Evolutionary conservation across 352 stramenopile genomes (phyloP).

Genomic region (Phytophthora rubi): DNA sequence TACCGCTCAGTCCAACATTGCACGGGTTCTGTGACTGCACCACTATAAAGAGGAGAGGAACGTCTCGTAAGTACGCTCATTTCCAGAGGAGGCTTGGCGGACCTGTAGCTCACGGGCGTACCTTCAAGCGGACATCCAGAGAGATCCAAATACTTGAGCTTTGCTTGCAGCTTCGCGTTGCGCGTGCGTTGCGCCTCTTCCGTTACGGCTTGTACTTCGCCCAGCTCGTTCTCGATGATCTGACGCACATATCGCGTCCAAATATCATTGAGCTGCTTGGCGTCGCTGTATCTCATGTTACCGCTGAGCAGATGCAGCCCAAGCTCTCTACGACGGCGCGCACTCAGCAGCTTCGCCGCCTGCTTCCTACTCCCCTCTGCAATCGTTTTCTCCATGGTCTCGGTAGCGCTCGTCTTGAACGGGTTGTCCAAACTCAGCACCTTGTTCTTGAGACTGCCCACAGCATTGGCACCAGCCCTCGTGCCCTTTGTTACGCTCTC

Average conservation of each 20-base stretch:
- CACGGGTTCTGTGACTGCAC: conserved; percentile 64
- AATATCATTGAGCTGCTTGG: conserved; percentile 67
- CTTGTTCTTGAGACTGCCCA: conserved; percentile 80
- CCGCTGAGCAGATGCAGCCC: conserved; percentile 61
- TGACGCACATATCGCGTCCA: conserved; percentile 70
- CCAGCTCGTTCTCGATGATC: conserved; percentile 53
- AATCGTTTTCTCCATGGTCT: conserved; percentile 36
- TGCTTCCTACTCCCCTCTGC: conserved; percentile 47
- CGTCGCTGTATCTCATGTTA: conserved; percentile 61
- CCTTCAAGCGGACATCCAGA: conserved; percentile 75
- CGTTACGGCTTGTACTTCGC: conserved; percentile 22
- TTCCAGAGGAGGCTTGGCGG: background rate
- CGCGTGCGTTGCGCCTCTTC: conserved; percentile 29
- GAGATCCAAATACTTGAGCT: conserved; percentile 69
- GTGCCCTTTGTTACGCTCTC: conserved; percentile 32
- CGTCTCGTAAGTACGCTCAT: background rate
- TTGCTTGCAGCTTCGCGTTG: conserved; percentile 48
- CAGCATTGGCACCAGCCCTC: conserved; percentile 22
- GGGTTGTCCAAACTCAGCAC: conserved; percentile 82
- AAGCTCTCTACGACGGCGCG: conserved; percentile 60
- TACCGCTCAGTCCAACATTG: conserved; percentile 54
- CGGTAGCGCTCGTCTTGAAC: conserved; percentile 47
- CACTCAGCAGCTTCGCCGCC: conserved; percentile 64
- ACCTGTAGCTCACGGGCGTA: conserved; percentile 17
- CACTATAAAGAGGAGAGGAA: conserved; percentile 37